Base-by-base conservation (phyloP, 257 asterid species). In the Plantago major region DNA sequence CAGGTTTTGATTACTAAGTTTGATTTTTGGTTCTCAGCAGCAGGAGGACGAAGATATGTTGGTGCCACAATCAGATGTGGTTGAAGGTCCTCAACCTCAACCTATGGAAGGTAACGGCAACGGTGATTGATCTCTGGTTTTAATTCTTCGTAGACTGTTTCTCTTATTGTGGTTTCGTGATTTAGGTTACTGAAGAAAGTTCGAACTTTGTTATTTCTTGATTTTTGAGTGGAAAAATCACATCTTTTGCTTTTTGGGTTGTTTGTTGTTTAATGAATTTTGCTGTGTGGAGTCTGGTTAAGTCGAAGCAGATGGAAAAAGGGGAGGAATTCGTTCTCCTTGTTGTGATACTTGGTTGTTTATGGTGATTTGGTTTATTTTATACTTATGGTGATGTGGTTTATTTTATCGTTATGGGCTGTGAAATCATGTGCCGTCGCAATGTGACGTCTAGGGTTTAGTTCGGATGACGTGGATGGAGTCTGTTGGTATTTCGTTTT, bases 11-110 rank as follows among this genome's bases (percentile, higher is more conserved):
- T 67, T 60, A 12, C 54, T 48, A 62, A 53, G 48, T 48, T 15
- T 16, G n/a, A 22, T 43, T 45, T 61, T 51, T 45, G 49, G 11
- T 42, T 61, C 64, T 69, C 66, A 72, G 84, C 84, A 87, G 76
- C 94, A 79, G 60, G 88, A 81, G 73, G 95, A 90, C 46, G 90
- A 82, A 73, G 94, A 90, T 71, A 87, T 87, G 95, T 74, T 84
- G 66, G 95, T 83, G 73, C 92, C 92, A 14, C 86, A 79, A 70
- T 65, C 94, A 16, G 87, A 81, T 62, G 53, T 78, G 60, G 95
- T 82, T 57, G 92, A 89, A 71, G 89, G 89, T 61, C 94, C 97
- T 77, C 91, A 74, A 72, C 90, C 87, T 0, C 22, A 48, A 19
- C 63, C 63, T 16, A 79, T 81, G 85, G 95, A 90, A 87, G 95